Percentiles rank a stretch among this genome's conserved stretches.
Evolutionary conservation across 192 early-diverging fungal species (phyloP).

Genomic region (Gonapodya prolifera): DNA sequence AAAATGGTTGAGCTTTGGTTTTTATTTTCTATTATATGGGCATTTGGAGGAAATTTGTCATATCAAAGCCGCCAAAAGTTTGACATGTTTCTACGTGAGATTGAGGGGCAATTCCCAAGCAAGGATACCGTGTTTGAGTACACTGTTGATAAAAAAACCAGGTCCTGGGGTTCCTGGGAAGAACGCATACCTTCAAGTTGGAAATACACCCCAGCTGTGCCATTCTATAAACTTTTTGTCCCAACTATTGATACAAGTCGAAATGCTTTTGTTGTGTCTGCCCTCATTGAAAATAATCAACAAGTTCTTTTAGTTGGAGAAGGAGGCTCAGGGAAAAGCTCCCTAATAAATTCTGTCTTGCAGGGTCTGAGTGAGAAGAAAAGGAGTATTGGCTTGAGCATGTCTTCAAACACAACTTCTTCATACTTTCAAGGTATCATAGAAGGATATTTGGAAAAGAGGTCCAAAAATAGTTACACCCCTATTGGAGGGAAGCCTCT

Average conservation of each 20-base stretch:
- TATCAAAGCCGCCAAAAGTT: slow-evolving; percentile 44
- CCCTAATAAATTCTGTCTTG: slow-evolving; percentile 48
- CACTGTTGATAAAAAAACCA: slow-evolving; percentile 39
- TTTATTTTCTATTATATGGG: slow-evolving; percentile 51
- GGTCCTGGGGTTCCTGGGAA: slow-evolving; percentile 44
- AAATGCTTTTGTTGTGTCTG: slow-evolving; percentile 36
- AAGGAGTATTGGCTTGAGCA: slow-evolving; percentile 40
- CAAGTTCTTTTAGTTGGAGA: slow-evolving; percentile 45
- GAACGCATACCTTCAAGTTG: slow-evolving; percentile 34
- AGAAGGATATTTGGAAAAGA: slow-evolving; percentile 52
- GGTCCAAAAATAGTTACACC: slow-evolving; percentile 46
- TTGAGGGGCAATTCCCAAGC: slow-evolving; percentile 39
- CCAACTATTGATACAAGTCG: slow-evolving; percentile 50
- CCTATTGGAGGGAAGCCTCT: slow-evolving; percentile 50
- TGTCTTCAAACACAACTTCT: slow-evolving; percentile 53
- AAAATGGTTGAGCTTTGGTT: slow-evolving; percentile 42
- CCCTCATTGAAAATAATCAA: slow-evolving; percentile 45
- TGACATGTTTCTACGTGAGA: slow-evolving; percentile 41
- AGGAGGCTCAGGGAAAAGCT: slow-evolving; percentile 51
- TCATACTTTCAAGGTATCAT: slow-evolving; percentile 40
- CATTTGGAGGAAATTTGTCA: slow-evolving; percentile 47
- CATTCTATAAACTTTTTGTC: slow-evolving; percentile 38
- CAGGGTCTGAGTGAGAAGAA: slow-evolving; percentile 31
- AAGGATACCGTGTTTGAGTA: slow-evolving; percentile 53
- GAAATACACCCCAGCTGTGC: slow-evolving; percentile 36